phyloP scores from a whole-genome alignment of 1,139 yeast genomes.

The Scheffersomyces stambukii region DNA sequence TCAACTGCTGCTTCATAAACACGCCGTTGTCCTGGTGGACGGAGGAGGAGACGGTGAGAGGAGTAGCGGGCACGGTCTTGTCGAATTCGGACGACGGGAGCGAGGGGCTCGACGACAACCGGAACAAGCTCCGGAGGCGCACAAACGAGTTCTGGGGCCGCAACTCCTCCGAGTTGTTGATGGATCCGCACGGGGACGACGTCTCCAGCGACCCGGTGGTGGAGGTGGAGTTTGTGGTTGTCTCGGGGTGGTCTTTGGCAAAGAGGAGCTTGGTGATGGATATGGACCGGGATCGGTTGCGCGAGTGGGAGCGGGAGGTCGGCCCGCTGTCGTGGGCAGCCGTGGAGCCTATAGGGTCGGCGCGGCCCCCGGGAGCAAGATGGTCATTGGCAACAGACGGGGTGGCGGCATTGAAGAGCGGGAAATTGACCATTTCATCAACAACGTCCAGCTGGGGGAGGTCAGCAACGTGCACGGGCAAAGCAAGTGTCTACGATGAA shows the following conservation, averaged over 20 bases:
- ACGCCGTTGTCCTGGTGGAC: no score
- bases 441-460: no score
- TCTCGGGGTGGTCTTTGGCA: conserved; percentile 9
- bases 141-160: background rate
- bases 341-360: no score
- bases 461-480: no score
- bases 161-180: background rate
- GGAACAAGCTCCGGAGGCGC: background rate
- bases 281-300: conserved; percentile 15
- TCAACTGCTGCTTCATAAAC: no score
- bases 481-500: no score
- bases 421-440: no score
- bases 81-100: background rate
- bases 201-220: background rate
- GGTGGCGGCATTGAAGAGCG: no score
- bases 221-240: background rate
- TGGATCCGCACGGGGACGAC: background rate
- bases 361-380: no score
- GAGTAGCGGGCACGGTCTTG: background rate
- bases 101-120: background rate
- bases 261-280: conserved; percentile 17
- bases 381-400: no score
- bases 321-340: no score
- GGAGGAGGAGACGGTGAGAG: no score
- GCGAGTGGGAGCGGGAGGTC: conserved; percentile 8